These are phyloP conservation scores for Eucalyptus grandis DNA, from an alignment of 345 rosid species.

Conservation along the genomic window DNA sequence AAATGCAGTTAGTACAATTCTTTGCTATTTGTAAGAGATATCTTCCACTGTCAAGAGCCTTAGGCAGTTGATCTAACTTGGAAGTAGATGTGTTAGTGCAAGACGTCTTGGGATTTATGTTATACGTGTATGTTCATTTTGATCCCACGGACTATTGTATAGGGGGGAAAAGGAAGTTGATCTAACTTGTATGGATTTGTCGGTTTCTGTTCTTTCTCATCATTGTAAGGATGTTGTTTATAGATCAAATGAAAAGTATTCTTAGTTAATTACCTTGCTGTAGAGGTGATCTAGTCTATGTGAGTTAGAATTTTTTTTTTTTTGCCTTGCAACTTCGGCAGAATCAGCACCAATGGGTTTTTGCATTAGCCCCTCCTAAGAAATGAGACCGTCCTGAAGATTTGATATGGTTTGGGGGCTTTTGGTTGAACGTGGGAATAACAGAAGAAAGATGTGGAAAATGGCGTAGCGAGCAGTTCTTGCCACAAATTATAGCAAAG, in stretches of 20 bases:
- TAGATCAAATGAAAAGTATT: neutral
- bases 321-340: neutral
- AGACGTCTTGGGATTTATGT: neutral
- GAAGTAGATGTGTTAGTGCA: neutral
- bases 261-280: neutral
- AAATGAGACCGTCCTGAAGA: neutral
- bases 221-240: neutral
- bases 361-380: neutral
- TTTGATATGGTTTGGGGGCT: neutral
- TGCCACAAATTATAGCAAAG: neutral
- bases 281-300: neutral
- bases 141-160: neutral
- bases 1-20: neutral
- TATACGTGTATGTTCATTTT: neutral
- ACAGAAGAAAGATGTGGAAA: neutral
- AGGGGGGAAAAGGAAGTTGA: neutral
- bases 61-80: neutral
- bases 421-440: neutral
- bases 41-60: neutral
- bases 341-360: neutral
- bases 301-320: neutral
- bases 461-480: neutral
- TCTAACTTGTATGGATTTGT: neutral
- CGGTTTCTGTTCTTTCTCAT: neutral
- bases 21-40: neutral